These are phyloP conservation scores for Camellia sinensis DNA, from an alignment of 148 eudicot genomes.

Conservation along the genomic window DNA sequence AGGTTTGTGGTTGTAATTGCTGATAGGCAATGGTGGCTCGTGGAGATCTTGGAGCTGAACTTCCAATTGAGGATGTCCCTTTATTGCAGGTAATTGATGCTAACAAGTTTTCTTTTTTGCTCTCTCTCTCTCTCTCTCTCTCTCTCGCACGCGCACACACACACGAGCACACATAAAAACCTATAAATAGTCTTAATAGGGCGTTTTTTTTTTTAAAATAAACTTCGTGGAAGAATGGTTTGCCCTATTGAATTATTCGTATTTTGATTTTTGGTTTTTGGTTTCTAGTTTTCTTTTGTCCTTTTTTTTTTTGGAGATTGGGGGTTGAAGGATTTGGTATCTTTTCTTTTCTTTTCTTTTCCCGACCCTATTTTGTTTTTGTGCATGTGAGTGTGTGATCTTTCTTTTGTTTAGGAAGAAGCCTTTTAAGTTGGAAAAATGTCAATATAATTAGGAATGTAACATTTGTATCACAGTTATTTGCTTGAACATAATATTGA, in stretches of 20 bases:
- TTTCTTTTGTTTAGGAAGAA: too few relatives aligned
- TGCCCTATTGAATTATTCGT: not conserved
- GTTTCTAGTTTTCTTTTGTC: not conserved
- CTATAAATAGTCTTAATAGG: not conserved
- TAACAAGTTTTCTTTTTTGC: not conserved
- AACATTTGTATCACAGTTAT: too few relatives aligned
- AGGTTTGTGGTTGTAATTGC: slow-evolving; percentile 1
- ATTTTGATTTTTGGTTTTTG: not conserved
- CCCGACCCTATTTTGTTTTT: not conserved
- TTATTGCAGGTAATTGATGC: slow-evolving; percentile 72
- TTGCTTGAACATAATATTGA: too few relatives aligned
- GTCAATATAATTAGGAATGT: too few relatives aligned
- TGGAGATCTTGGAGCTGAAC: slow-evolving; percentile 99
- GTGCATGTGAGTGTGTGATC: not conserved
- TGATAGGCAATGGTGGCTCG: slow-evolving; percentile 99
- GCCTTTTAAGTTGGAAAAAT: too few relatives aligned
- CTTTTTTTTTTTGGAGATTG: not conserved
- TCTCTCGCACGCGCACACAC: not conserved
- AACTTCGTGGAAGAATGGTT: slow-evolving; percentile 2
- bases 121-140: not conserved
- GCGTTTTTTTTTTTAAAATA: not conserved
- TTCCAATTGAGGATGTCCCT: slow-evolving; percentile 98
- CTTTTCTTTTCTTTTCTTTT: not conserved
- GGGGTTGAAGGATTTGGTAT: not conserved
- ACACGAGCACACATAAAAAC: not conserved